Evolutionary conservation across 169 alveolate species (phyloP), one percentile per base, ranked within the genome.

Genomic region (Babesia bovis): DNA sequence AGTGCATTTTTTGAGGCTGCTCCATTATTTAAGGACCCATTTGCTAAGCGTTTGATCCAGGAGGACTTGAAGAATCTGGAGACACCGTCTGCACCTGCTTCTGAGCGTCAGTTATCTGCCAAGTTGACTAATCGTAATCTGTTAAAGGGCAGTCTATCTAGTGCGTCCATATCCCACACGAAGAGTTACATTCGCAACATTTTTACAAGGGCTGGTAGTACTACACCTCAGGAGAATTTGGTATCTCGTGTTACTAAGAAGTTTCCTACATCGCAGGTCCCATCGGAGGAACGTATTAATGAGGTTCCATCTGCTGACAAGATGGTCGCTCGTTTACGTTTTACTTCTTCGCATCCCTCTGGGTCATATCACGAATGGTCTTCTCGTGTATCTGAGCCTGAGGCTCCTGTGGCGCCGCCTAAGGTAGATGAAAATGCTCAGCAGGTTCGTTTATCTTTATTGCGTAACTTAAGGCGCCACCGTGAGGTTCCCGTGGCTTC

Each of bases 1-100:
- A 66, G 66, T 36, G 84, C 84, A 32, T 74, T 74, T 21, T 59
- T 74, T 32, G 74, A 74, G 26, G 44, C 79, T 1, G 71, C 40
- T 3, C 69, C 66, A 19, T 10, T 55, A 15, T 19, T n/a, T 52
- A 67, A 21, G 32, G 82, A 71, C 52, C 71, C 61, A 25, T 17
- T 41, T 21, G 45, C 44, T 26, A 49, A 58, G 52, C 7, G 21
- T 32, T 1, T 51, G 33, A 59, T 56, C 28, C 74, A 71, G 32
- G 82, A 71, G 4, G 82, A 71, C 21, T 42, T 52, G 73, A 71
- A 45, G 66, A 15, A 12, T 7, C n/a, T 52, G 73, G 68, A 67
- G 4, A 67, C 30, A n/a, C 33, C 53, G 32, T 51, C 44, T 25
- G 68, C 36, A 19, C 26, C 66, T n/a, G 74, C 49, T 3, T 38